These are phyloP conservation scores for Penicillium diatomitis DNA, from an alignment of 495 filamentous ascomycete genomes.

Conservation along the genomic window DNA sequence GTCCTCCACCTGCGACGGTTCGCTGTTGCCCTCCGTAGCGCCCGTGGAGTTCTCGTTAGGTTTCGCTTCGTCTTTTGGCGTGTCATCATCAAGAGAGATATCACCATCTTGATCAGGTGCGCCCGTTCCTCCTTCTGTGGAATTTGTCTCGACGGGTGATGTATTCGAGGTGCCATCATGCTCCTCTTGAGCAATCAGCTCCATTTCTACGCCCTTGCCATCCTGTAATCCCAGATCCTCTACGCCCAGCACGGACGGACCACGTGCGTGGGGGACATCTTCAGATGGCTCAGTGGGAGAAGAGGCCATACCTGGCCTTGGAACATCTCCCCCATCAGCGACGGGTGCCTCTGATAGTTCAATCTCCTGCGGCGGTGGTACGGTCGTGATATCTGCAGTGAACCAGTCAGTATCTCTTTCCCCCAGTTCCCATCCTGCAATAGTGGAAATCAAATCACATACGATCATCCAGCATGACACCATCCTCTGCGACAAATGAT, in stretches of 20 bases:
- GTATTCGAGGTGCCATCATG: slow-evolving; percentile 7
- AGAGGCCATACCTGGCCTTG: slow-evolving; percentile 6
- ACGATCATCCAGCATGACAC: slow-evolving; percentile 16
- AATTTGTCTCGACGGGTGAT: slow-evolving; percentile 2
- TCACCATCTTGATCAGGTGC: slow-evolving; percentile 33
- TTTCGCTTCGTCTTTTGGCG: slow-evolving; percentile 7
- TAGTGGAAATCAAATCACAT: neutral
- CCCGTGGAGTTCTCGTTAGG: slow-evolving; percentile 2
- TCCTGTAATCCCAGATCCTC: slow-evolving; percentile 81
- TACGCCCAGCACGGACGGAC: slow-evolving; percentile 72
- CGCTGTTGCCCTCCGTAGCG: slow-evolving; percentile 1
- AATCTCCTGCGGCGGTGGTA: slow-evolving; percentile 11
- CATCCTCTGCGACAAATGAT: slow-evolving; percentile 22
- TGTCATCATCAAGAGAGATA: slow-evolving; percentile 30
- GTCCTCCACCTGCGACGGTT: neutral
- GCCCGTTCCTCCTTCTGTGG: slow-evolving; percentile 5
- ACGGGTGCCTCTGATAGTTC: slow-evolving; percentile 9
- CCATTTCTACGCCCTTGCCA: slow-evolving; percentile 38
- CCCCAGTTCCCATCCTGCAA: too few relatives aligned
- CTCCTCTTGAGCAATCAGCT: slow-evolving; percentile 14
- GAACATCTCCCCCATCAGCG: slow-evolving; percentile 26
- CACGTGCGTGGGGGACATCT: slow-evolving; percentile 70
- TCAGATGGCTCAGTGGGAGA: slow-evolving; percentile 25
- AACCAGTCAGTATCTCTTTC: slow-evolving; percentile 2
- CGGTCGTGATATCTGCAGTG: slow-evolving; percentile 9